Percentiles rank a stretch among this genome's conserved stretches.
These are phyloP conservation scores for Metschnikowia lunata DNA, from an alignment of 805 yeast species.

Conservation along the genomic window DNA sequence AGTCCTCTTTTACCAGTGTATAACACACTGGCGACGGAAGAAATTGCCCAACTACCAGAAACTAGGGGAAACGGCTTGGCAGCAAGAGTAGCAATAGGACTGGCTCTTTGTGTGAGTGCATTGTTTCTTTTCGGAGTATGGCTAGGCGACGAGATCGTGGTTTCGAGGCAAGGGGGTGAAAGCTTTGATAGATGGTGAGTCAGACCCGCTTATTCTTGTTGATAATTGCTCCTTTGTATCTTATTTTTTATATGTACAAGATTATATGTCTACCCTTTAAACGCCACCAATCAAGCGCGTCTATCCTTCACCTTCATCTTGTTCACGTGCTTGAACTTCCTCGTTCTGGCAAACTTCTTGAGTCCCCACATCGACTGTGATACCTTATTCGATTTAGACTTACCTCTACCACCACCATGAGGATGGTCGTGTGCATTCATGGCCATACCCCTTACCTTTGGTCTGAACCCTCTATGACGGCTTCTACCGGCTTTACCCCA, in stretches of 20 bases:
- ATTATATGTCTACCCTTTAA: too few species aligned
- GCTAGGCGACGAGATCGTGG: constrained; percentile 7
- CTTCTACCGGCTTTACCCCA: constrained; percentile 97
- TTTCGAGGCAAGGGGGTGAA: neutral
- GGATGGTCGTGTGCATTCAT: constrained; percentile 98
- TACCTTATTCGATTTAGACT: constrained; percentile 90
- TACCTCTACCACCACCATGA: constrained; percentile 99
- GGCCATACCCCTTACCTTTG: constrained; percentile 95
- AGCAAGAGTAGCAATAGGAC: constrained; percentile 3
- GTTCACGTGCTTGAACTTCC: constrained; percentile 84
- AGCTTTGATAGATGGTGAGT: too few species aligned
- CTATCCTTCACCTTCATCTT: constrained; percentile 85
- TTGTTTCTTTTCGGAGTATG: constrained; percentile 4
- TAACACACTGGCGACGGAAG: neutral
- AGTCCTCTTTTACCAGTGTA: constrained; percentile 7
- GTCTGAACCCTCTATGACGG: constrained; percentile 89
- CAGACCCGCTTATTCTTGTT: too few species aligned
- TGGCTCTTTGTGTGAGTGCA: constrained; percentile 7
- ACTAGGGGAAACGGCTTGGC: too few species aligned
- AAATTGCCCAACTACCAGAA: too few species aligned
- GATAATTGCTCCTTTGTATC: too few species aligned
- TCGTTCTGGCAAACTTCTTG: constrained; percentile 90
- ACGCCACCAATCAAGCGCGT: constrained; percentile 35
- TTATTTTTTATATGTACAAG: too few species aligned
- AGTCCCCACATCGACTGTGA: constrained; percentile 97